These are phyloP conservation scores for Fusarium sp. DNA, from an alignment of 2,329 filamentous ascomycete genomes.

Conservation along the genomic window DNA sequence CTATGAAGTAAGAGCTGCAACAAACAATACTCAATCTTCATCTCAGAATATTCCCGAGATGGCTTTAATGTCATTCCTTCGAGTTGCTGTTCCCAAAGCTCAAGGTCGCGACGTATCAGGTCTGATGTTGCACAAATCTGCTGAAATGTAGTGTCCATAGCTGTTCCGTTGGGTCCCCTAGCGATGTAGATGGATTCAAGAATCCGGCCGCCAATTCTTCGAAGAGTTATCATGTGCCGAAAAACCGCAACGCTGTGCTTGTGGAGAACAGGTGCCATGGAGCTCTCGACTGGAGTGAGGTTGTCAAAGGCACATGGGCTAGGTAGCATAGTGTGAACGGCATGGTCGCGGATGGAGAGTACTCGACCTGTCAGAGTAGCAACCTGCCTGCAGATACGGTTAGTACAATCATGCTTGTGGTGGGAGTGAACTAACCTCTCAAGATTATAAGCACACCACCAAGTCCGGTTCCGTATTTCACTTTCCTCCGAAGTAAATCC, in stretches of 20 bases:
- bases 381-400: not conserved
- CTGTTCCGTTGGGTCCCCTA: not conserved
- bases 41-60: not conserved
- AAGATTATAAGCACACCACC: constrained; percentile 15
- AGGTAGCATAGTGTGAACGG: not conserved
- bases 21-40: constrained; percentile 16
- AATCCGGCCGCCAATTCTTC: not conserved
- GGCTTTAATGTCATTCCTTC: not conserved
- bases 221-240: not conserved
- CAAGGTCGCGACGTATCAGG: not conserved
- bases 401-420: not conserved
- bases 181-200: constrained; percentile 18
- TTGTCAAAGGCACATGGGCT: not conserved
- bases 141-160: constrained; percentile 13
- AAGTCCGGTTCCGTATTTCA: constrained; percentile 6
- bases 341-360: not conserved
- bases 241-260: not conserved
- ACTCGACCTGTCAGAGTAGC: not conserved
- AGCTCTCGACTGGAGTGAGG: not conserved
- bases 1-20: not conserved
- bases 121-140: constrained; percentile 3
- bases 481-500: not conserved
- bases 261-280: not conserved
- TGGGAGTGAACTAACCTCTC: not conserved
- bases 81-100: not conserved